Evolutionary conservation across 257 asterid species (phyloP), one percentile per base, ranked within the genome.

Genomic region (Solanum etuberosum): DNA sequence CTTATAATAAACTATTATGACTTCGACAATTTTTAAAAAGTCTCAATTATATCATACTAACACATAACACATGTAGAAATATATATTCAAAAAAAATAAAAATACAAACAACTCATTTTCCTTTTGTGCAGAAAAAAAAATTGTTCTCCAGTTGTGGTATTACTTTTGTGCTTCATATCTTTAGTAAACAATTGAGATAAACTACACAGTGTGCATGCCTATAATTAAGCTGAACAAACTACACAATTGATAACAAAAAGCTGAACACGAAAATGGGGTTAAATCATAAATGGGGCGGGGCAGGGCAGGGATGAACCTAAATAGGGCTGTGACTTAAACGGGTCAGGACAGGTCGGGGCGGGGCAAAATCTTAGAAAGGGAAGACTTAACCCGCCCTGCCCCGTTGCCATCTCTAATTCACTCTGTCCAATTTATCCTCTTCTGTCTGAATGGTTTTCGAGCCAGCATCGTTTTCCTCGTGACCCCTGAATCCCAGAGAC

Each of bases 401-500:
- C 61, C 61, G 10, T 3, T 51, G 61, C 61, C 61, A 51, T 51
- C 61, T 51, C 61, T 51, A 51, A 71, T 63, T 87, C 38, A 67
- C 59, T 81, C 84, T 86, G 35, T 86, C 87, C 81, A 23, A 76
- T 88, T 90, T 89, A 21, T 78, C 88, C 46, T 90, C 92, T 84
- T 83, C 88, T 32, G 63, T 84, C 86, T 88, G 90, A 84, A 92
- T 92, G 78, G 88, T 87, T 81, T 91, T 88, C 7, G 88, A 68
- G 57, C 90, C 91, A 3, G 93, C 88, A 27, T 88, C 90, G 38
- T 90, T 90, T 65, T 91, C 92, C 51, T 94, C 93, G 4, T 85
- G 91, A 81, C 89, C 91, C 10, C 92, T 94, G 92, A 91, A 93
- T 43, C 95, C 98, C 89, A 95, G 83, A 85, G 97, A 94, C 93